These are phyloP conservation scores for Geranium brycei DNA, from an alignment of 345 rosid genomes.

Conservation along the genomic window DNA sequence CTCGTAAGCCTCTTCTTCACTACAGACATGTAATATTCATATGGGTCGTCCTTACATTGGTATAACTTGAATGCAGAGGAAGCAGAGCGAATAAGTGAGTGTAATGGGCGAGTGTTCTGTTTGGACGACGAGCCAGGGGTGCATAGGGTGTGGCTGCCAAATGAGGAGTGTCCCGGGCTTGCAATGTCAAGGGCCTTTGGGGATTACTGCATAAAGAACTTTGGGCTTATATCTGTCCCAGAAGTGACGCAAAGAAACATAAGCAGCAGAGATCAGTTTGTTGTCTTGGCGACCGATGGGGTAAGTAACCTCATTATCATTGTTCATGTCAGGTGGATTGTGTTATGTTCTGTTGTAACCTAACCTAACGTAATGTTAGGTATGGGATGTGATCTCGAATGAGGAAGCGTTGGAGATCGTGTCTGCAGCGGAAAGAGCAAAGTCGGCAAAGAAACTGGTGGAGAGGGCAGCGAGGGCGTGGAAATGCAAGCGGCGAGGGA, in stretches of 20 bases:
- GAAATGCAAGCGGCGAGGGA: slow-evolving; percentile 62
- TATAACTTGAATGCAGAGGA: slow-evolving; percentile 43
- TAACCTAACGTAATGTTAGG: slow-evolving; percentile 20
- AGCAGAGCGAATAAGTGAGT: slow-evolving; percentile 53
- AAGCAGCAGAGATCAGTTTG: slow-evolving; percentile 55
- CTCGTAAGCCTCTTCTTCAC: slow-evolving; percentile 40
- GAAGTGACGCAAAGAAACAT: slow-evolving; percentile 75
- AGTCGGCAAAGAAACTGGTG: slow-evolving; percentile 64
- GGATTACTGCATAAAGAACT: slow-evolving; percentile 73
- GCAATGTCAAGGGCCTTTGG: slow-evolving; percentile 98
- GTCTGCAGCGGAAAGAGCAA: slow-evolving; percentile 39
- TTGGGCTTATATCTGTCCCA: slow-evolving; percentile 75
- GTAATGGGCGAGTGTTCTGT: slow-evolving; percentile 70
- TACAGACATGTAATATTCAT: background rate
- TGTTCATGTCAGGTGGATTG: background rate
- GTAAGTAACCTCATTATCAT: slow-evolving; percentile 22
- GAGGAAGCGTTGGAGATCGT: slow-evolving; percentile 73
- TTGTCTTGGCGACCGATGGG: slow-evolving; percentile 84
- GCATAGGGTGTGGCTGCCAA: slow-evolving; percentile 84
- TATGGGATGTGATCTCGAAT: slow-evolving; percentile 88
- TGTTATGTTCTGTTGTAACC: background rate
- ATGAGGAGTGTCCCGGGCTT: slow-evolving; percentile 64
- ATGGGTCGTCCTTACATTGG: background rate
- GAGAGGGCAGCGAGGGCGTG: slow-evolving; percentile 52
- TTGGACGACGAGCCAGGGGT: slow-evolving; percentile 78